Conservation (phyloP, 1,284 basidiomycete species). For the Trichosporon coremiiforme region DNA sequence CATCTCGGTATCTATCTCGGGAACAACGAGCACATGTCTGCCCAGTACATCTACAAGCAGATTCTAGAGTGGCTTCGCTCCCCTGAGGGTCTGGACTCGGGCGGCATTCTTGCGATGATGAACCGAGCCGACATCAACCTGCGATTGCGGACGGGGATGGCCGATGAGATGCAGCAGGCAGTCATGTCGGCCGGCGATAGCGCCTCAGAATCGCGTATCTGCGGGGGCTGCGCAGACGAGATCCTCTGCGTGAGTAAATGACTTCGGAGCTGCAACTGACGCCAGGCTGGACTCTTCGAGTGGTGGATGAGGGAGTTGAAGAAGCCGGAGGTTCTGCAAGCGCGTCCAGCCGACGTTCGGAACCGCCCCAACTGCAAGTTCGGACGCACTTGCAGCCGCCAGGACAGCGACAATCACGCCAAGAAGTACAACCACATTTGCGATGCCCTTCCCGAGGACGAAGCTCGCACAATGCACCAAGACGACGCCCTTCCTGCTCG, state of each 20-base stretch:
- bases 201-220: slow-evolving; percentile 25
- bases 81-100: slow-evolving; percentile 28
- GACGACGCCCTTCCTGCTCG: slow-evolving; percentile 28
- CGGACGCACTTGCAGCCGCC: slow-evolving; percentile 31
- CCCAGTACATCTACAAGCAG: slow-evolving; percentile 23
- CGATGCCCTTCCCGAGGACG: slow-evolving; percentile 26
- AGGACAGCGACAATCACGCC: slow-evolving; percentile 30
- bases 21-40: background rate
- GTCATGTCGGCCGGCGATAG: slow-evolving; percentile 27
- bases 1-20: slow-evolving; percentile 29
- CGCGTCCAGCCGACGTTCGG: slow-evolving; percentile 22
- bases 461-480: slow-evolving; percentile 30
- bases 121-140: slow-evolving; percentile 33
- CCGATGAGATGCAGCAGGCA: slow-evolving; percentile 34
- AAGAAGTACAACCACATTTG: slow-evolving; percentile 40
- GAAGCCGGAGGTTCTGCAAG: slow-evolving; percentile 30
- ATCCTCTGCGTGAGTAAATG: slow-evolving; percentile 31
- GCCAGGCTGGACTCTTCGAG: slow-evolving; percentile 33
- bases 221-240: slow-evolving; percentile 35
- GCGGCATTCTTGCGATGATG: slow-evolving; percentile 35
- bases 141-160: slow-evolving; percentile 31
- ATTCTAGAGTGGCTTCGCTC: slow-evolving; percentile 33
- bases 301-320: slow-evolving; percentile 38
- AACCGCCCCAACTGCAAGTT: slow-evolving; percentile 35
- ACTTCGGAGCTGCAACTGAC: slow-evolving; percentile 9